Evolutionary conservation across 768 basidiomycete genomes (phyloP).

Genomic region (Hygrocybe punicea): DNA sequence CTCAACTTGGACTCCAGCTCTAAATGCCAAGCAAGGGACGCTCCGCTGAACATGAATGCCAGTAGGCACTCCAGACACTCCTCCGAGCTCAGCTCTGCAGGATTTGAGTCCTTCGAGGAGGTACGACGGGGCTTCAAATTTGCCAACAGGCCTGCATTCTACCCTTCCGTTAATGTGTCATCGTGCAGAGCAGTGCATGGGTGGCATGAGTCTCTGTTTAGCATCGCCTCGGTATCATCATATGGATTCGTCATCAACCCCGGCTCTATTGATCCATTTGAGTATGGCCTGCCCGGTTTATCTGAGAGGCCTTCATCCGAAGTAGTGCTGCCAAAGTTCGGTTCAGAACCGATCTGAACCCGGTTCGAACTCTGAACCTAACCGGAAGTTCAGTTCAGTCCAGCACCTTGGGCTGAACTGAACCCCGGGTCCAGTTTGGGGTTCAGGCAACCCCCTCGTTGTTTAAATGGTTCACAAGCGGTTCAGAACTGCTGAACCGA

Average conservation of each 20-base stretch:
- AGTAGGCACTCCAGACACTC: slow-evolving; percentile 39
- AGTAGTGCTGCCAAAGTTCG: too few species aligned
- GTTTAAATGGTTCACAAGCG: too few species aligned
- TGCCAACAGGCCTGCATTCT: slow-evolving; percentile 59
- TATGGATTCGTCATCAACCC: slow-evolving; percentile 65
- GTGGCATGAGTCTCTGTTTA: slow-evolving; percentile 60
- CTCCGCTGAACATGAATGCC: slow-evolving; percentile 17
- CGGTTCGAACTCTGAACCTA: too few species aligned
- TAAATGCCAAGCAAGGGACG: slow-evolving; percentile 29
- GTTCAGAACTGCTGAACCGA: too few species aligned
- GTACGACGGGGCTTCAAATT: slow-evolving; percentile 80
- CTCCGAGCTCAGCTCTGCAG: slow-evolving; percentile 64
- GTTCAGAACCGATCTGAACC: too few species aligned
- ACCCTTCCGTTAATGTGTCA: slow-evolving; percentile 46
- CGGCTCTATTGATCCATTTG: slow-evolving; percentile 70
- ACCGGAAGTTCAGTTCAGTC: too few species aligned
- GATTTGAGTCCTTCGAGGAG: slow-evolving; percentile 73
- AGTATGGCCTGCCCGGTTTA: slow-evolving; percentile 56
- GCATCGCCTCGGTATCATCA: slow-evolving; percentile 77
- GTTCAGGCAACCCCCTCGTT: too few species aligned
- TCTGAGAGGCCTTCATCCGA: slow-evolving; percentile 56
- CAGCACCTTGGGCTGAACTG: too few species aligned
- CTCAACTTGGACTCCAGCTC: slow-evolving; percentile 46
- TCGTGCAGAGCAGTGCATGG: slow-evolving; percentile 41
- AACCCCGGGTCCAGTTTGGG: too few species aligned